Percentiles rank a stretch among this genome's conserved stretches.
These are phyloP conservation scores for Globisporangium nodosum DNA, from an alignment of 352 stramenopile species.

Conservation along the genomic window DNA sequence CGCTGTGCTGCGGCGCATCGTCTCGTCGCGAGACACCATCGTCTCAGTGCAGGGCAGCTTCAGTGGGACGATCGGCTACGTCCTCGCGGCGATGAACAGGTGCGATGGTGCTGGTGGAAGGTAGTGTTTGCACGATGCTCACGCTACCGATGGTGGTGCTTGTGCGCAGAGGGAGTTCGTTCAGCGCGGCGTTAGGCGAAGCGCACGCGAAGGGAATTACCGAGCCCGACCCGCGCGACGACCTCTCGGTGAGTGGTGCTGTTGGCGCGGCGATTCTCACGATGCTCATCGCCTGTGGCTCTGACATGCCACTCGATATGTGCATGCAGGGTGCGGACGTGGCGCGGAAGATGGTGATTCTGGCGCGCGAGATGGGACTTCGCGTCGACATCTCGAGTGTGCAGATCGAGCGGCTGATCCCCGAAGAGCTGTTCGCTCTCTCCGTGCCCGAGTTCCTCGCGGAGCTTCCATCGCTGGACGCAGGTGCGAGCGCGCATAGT, in stretches of 20 bases:
- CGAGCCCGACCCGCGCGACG: conserved; percentile 60
- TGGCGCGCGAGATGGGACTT: conserved; percentile 48
- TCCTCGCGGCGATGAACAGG: conserved; percentile 33
- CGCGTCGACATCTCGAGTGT: conserved; percentile 28
- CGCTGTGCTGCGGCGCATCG: conserved; percentile 36
- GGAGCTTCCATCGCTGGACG: conserved; percentile 33
- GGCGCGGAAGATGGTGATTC: conserved; percentile 59
- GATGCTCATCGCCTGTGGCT: too few relatives aligned
- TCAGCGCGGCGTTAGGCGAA: conserved; percentile 36
- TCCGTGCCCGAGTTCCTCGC: conserved; percentile 50
- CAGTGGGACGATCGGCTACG: conserved; percentile 60
- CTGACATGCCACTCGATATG: background rate
- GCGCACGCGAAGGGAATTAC: conserved; percentile 55
- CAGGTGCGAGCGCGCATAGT: conserved; percentile 6
- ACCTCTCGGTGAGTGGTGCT: conserved; percentile 27
- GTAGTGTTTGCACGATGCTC: too few relatives aligned
- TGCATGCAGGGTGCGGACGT: conserved; percentile 47
- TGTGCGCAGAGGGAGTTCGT: conserved; percentile 24
- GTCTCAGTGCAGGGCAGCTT: conserved; percentile 43
- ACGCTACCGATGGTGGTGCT: too few relatives aligned
- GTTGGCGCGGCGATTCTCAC: too few relatives aligned
- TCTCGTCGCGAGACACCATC: conserved; percentile 43
- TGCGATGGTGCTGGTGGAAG: background rate
- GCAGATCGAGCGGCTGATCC: conserved; percentile 38
- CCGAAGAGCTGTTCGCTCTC: conserved; percentile 28